phyloP scores from a whole-genome alignment of 495 filamentous ascomycete species.

The Terfezia claveryi region DNA sequence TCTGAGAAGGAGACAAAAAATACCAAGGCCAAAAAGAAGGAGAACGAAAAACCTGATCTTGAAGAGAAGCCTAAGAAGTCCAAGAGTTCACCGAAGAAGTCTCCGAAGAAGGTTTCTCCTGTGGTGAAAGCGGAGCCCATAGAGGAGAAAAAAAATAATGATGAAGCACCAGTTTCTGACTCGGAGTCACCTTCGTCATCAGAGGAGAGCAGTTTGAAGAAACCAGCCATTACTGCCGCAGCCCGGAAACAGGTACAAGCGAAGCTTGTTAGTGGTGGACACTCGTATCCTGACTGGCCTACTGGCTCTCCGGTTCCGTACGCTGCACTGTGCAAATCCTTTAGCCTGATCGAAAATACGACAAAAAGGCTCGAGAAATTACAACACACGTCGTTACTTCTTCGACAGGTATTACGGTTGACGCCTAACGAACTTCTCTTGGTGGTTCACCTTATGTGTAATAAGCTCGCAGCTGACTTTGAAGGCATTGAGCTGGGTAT shows the following conservation, averaged over 20 bases:
- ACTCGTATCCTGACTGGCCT: conserved; percentile 89
- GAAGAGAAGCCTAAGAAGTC: conserved; percentile 13
- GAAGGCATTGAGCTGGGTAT: conserved; percentile 90
- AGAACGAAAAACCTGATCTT: conserved; percentile 26
- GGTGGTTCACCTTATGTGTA: conserved; percentile 86
- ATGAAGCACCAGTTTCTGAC: conserved; percentile 26
- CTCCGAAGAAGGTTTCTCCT: conserved; percentile 20
- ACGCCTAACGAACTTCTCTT: conserved; percentile 74
- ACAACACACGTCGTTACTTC: conserved; percentile 70
- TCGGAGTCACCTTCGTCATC: conserved; percentile 13
- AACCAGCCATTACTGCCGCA: conserved; percentile 52
- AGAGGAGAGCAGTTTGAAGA: conserved; percentile 40
- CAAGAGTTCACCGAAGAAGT: conserved; percentile 14
- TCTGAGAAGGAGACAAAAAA: conserved; percentile 9
- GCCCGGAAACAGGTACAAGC: conserved; percentile 67
- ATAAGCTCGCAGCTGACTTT: conserved; percentile 91
- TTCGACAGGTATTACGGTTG: conserved; percentile 76
- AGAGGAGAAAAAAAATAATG: conserved; percentile 32
- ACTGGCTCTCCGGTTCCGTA: conserved; percentile 75
- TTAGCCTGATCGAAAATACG: conserved; percentile 81
- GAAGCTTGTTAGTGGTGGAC: conserved; percentile 38
- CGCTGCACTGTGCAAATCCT: conserved; percentile 81
- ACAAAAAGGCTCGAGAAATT: conserved; percentile 71
- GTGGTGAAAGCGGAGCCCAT: conserved; percentile 23
- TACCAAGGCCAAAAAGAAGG: conserved; percentile 24